Evolutionary conservation across 768 basidiomycete species (phyloP).

Genomic region (Serendipita sp.): DNA sequence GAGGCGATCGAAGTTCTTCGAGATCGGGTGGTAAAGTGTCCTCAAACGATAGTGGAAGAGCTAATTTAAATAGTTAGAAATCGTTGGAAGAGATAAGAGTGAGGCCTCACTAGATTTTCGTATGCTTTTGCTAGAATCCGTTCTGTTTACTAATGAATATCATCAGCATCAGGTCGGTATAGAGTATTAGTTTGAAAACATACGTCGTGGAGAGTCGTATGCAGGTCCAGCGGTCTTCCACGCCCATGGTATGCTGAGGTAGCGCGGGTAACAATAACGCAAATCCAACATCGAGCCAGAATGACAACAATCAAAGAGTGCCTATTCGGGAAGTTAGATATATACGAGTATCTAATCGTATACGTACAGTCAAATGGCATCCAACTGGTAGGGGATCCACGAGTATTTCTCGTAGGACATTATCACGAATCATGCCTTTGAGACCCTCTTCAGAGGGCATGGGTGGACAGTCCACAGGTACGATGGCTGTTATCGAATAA

Average conservation of each 20-base stretch:
- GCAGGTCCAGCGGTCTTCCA: neutral
- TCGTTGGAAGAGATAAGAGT: no score
- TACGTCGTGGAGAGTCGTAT: neutral
- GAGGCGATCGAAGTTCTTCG: neutral
- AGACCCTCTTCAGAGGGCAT: neutral
- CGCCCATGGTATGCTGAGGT: neutral
- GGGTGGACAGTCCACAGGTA: slow-evolving; percentile 1
- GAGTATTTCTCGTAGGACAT: neutral
- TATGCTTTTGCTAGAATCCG: neutral
- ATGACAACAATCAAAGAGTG: slow-evolving; percentile 1
- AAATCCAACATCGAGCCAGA: neutral
- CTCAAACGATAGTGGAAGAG: neutral
- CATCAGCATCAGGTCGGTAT: neutral
- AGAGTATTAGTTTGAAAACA: neutral
- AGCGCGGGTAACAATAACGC: neutral
- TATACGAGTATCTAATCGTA: neutral
- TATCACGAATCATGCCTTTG: neutral
- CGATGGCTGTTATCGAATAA: neutral
- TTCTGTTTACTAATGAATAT: neutral
- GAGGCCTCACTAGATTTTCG: neutral
- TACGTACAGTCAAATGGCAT: neutral
- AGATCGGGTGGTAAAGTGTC: neutral
- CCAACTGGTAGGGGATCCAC: neutral
- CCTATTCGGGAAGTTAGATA: neutral
- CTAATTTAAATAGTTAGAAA: neutral